phyloP scores from a whole-genome alignment of 139 green algal genomes.

The Eudorina sp. region DNA sequence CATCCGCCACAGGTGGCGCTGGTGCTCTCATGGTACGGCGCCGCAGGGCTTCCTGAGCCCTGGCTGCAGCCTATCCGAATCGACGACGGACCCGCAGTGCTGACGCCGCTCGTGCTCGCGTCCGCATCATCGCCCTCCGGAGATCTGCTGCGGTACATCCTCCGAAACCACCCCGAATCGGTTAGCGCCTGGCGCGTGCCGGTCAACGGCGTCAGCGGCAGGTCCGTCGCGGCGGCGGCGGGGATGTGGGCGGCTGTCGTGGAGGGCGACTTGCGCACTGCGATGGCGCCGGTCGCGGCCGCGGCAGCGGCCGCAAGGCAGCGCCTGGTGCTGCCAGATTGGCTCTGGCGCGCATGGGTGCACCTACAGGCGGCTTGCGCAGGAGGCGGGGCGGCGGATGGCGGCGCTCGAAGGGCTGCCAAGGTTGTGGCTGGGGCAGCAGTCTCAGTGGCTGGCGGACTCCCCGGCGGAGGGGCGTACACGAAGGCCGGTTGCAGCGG shows the following conservation, averaged over 20 bases:
- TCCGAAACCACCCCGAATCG: background rate
- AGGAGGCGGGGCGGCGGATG: no score
- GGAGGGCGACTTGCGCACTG: background rate
- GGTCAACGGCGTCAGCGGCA: constrained; percentile 1
- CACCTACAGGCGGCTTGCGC: no score
- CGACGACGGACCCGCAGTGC: background rate
- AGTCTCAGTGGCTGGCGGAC: no score
- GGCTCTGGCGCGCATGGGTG: no score
- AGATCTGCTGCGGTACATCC: background rate
- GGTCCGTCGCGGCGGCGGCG: background rate
- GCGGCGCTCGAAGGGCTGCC: no score
- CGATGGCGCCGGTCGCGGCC: background rate
- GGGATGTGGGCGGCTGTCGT: constrained; percentile 1
- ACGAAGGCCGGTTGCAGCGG: no score
- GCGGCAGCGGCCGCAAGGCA: background rate
- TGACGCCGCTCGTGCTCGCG: constrained; percentile 31
- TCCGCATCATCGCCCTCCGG: background rate
- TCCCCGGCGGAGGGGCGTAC: no score
- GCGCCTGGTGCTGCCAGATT: background rate
- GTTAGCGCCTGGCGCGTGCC: background rate
- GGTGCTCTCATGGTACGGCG: constrained; percentile 21
- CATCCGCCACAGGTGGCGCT: background rate
- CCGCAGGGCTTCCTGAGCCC: constrained; percentile 14
- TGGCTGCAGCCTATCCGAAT: constrained; percentile 7
- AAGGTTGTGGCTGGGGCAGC: no score